Base-by-base conservation (phyloP, 2,329 filamentous ascomycete genomes). In the Diplocarpon rosae region DNA sequence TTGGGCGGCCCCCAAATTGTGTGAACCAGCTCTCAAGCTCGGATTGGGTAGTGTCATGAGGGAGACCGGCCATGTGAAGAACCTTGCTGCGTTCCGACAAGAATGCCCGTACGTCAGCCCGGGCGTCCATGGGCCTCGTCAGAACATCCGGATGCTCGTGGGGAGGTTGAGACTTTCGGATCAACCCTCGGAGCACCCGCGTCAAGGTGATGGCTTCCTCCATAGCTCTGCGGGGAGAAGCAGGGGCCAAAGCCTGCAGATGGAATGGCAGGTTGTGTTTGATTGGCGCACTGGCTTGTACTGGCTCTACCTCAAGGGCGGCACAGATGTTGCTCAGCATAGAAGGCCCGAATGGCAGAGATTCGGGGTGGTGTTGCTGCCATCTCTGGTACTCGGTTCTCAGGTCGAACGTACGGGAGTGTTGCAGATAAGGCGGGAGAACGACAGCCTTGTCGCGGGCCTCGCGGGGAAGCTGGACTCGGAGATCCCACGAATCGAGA, bases 21-120 rank as follows among this genome's bases (percentile, higher is more conserved):
- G 92, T 98, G 63, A 96, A 98, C 92, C 92, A 98, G 68, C 89
- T 95, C 70, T 98, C 92, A 17, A 98, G 76, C 69, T 98, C 92
- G 3, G 90, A 96, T 68, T 98, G 92, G 1, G 92, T 98, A 30
- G 92, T 98, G 59, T 98, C 92, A 63, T 98, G 92, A 36, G 92
- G 92, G 42, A 98, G 75, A 39, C 92, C 92, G 59, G 89, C 95
- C 81, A 98, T 90, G 66, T 98, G 92, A 45, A 98, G 77, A 32
- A 98, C 90, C 69, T 98, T 98, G 72, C 89, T 95, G 49, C 92
- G 80, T 69, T 98, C 92, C 2, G 87, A 87, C 46, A 98, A 71
- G 69, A 98, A 98, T 42, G 92, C 92, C 56, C 92, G 80, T 36
- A 98, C 92, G 66, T 98, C 92, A 50, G 92, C 92, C 57, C 89